Evolutionary conservation across 2,329 filamentous ascomycete genomes (phyloP).

Genomic region (Acrocalymma vagum): DNA sequence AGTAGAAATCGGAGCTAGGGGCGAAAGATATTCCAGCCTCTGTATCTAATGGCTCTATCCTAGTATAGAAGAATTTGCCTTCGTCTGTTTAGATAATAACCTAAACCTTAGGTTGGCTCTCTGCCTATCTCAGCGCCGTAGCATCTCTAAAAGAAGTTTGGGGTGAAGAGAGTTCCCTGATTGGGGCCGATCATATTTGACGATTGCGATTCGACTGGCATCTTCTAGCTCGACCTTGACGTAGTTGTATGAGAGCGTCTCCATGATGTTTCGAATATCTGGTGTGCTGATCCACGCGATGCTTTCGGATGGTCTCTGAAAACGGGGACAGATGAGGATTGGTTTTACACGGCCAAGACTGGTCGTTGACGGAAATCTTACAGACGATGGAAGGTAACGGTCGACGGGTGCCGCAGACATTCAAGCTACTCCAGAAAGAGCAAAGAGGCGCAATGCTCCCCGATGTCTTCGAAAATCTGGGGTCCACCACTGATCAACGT

Average conservation of each 20-base stretch:
- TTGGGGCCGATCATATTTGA: conserved; percentile 28
- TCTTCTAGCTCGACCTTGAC: conserved; percentile 7
- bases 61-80: conserved; percentile 28
- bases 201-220: conserved; percentile 13
- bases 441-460: too few species aligned
- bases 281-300: too few species aligned
- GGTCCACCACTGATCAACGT: too few species aligned
- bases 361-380: too few species aligned
- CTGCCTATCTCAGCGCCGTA: conserved; percentile 22
- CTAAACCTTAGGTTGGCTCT: conserved; percentile 14
- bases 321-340: too few species aligned
- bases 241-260: not conserved
- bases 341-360: too few species aligned
- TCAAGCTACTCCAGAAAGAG: too few species aligned
- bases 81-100: conserved; percentile 26
- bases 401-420: too few species aligned
- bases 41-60: conserved; percentile 24
- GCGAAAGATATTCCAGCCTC: conserved; percentile 16
- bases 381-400: too few species aligned
- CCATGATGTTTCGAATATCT: not conserved
- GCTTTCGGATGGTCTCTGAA: too few species aligned
- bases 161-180: conserved; percentile 29
- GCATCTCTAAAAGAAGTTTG: conserved; percentile 17
- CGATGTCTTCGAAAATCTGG: too few species aligned
- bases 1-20: conserved; percentile 22